phyloP scores from a whole-genome alignment of 2,329 filamentous ascomycete species.

The Trichothecium roseum region DNA sequence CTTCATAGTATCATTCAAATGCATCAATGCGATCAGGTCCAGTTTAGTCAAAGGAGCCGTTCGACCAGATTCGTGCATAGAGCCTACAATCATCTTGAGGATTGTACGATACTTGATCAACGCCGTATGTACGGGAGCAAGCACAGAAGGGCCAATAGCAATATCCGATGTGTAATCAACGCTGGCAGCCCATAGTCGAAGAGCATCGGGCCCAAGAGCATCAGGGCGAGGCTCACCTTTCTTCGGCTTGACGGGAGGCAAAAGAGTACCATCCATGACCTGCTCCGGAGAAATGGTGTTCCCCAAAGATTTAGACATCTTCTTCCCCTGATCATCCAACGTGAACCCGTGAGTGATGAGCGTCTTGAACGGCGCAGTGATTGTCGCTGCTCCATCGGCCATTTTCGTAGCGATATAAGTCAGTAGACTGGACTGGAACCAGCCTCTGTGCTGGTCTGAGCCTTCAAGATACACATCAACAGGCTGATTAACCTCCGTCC shows the following conservation, averaged over 20 bases:
- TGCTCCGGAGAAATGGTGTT: constrained; percentile 74
- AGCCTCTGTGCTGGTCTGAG: constrained; percentile 90
- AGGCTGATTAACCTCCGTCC: constrained; percentile 49
- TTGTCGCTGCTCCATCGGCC: constrained; percentile 14
- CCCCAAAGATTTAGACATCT: constrained; percentile 97
- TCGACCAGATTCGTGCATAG: constrained; percentile 46
- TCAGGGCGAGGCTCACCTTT: constrained; percentile 38
- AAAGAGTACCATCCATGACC: constrained; percentile 74
- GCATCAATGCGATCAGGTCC: constrained; percentile 68
- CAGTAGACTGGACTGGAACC: constrained; percentile 94
- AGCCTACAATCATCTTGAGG: constrained; percentile 82
- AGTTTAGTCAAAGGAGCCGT: constrained; percentile 42
- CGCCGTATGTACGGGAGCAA: constrained; percentile 65
- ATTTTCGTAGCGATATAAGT: constrained; percentile 64
- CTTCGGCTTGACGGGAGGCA: constrained; percentile 59
- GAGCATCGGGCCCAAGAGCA: constrained; percentile 71
- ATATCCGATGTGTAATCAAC: constrained; percentile 89
- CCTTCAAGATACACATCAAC: constrained; percentile 92
- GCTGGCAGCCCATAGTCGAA: constrained; percentile 84
- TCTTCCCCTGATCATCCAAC: constrained; percentile 79
- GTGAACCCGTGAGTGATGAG: constrained; percentile 96
- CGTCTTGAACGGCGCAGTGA: constrained; percentile 63
- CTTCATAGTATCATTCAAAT: constrained; percentile 55
- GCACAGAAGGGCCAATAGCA: constrained; percentile 64
- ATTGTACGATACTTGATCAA: constrained; percentile 83